A percentile compares a stretch with the other conserved stretches of the same genome.
phyloP scores from a whole-genome alignment of 2,329 filamentous ascomycete genomes.

The Parastagonospora avenae region DNA sequence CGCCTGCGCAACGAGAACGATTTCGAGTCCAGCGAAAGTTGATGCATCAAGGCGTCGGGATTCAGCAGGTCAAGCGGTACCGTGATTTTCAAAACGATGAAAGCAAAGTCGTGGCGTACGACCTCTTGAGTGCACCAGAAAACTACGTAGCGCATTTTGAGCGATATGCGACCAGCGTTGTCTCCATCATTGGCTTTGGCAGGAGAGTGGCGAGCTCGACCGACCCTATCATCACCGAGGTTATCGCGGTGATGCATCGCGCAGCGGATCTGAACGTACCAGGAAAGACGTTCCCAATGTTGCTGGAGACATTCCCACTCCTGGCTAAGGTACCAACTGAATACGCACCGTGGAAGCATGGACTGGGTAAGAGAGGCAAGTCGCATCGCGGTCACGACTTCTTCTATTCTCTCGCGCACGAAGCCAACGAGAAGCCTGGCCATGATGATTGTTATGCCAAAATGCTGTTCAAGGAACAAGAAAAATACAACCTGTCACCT shows the following conservation, averaged over 20 bases:
- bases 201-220: slow-evolving; percentile 56
- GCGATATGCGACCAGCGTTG: slow-evolving; percentile 59
- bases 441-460: slow-evolving; percentile 43
- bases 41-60: slow-evolving; percentile 44
- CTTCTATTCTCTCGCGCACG: slow-evolving; percentile 40
- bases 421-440: slow-evolving; percentile 36
- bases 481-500: slow-evolving; percentile 33
- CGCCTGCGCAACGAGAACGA: slow-evolving; percentile 34
- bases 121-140: slow-evolving; percentile 52
- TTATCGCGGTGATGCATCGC: slow-evolving; percentile 63
- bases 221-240: slow-evolving; percentile 65
- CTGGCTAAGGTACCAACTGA: slow-evolving; percentile 62
- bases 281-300: slow-evolving; percentile 62
- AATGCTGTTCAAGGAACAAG: slow-evolving; percentile 49
- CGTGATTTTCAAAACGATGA: slow-evolving; percentile 65
- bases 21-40: slow-evolving; percentile 41
- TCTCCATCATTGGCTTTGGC: slow-evolving; percentile 63
- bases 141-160: slow-evolving; percentile 61
- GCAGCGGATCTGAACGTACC: slow-evolving; percentile 58
- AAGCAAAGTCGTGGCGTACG: slow-evolving; percentile 58
- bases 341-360: slow-evolving; percentile 44
- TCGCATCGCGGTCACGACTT: slow-evolving; percentile 41
- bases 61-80: slow-evolving; percentile 61
- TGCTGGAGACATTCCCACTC: slow-evolving; percentile 62
- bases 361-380: slow-evolving; percentile 31